These are phyloP conservation scores for Oryza meridionalis DNA, from an alignment of 176 grass and related monocot genomes.

Conservation along the genomic window DNA sequence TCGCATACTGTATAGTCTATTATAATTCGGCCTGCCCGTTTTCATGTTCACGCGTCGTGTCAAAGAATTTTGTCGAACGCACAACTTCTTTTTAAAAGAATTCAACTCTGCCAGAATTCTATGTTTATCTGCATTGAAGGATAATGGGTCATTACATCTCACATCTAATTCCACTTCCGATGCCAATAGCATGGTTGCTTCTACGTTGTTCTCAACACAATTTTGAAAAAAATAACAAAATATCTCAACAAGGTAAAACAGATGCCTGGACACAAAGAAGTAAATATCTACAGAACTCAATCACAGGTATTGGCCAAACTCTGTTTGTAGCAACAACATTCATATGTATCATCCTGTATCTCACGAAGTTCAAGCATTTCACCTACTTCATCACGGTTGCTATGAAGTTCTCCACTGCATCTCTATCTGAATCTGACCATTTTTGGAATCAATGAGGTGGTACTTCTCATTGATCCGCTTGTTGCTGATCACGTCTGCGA, in stretches of 20 bases:
- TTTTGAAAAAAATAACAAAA: conserved; percentile 29
- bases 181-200: neutral
- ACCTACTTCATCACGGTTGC: conserved; percentile 22
- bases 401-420: conserved; percentile 91
- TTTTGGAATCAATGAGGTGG: conserved; percentile 91
- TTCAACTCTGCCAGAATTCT: neutral
- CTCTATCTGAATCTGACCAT: conserved; percentile 87
- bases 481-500: conserved; percentile 77
- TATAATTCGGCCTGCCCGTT: too few relatives aligned
- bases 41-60: neutral
- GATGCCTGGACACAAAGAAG: conserved; percentile 17
- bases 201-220: conserved; percentile 1
- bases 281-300: conserved; percentile 49
- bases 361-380: neutral
- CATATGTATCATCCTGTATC: conserved; percentile 20
- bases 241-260: conserved; percentile 2
- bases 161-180: neutral
- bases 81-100: too few relatives aligned
- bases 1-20: neutral
- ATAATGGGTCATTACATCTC: neutral
- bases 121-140: neutral
- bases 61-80: neutral
- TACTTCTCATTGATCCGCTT: conserved; percentile 84
- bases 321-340: conserved; percentile 31
- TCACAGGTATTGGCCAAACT: conserved; percentile 32